Evolutionary conservation across 129 eudicot genomes (phyloP), one percentile per base, ranked within the genome.

Genomic region (Scalesia atractyloides): DNA sequence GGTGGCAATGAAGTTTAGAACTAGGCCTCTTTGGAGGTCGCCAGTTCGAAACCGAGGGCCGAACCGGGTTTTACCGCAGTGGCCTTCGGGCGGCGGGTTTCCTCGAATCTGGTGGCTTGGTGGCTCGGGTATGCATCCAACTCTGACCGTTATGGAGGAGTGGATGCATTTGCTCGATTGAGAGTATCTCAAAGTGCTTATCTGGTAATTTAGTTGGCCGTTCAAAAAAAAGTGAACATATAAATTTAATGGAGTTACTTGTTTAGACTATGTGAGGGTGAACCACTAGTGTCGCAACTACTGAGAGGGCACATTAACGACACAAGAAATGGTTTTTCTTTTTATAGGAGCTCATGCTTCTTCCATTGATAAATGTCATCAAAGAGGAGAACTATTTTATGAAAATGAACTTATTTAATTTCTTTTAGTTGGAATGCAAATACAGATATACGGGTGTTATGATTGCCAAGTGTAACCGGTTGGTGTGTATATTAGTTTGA

Each of bases 221-320:
- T n/a, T n/a, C n/a, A n/a, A n/a, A n/a, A n/a, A n/a, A n/a, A 47
- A 11, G 26, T 41, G 39, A 53, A 75, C 24, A 14, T 52, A 16
- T 30, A 33, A 57, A 15, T 62, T 16, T 69, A 69, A 19, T 39
- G 17, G 26, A 16, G 20, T 58, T 57, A 70, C 24, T 11, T 58
- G 6, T 70, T 7, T 69, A 11, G 18, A 66, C 46, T 54, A 41
- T 6, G 62, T 44, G 64, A 58, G 16, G 34, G 69, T 68, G 44
- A 68, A 76, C 81, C 16, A 51, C 74, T 50, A 69, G 64, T 43
- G 54, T 69, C 53, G 48, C 76, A 60, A 69, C 76, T 62, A 76
- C 75, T 58, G 43, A 63, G 66, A 44, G 33, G 43, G 53, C 22
- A 48, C 70, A 69, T 49, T 77, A 60, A 69, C 64, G 54, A 30